phyloP scores from a whole-genome alignment of 2,329 filamentous ascomycete species.

The Trichoderma sp. region DNA sequence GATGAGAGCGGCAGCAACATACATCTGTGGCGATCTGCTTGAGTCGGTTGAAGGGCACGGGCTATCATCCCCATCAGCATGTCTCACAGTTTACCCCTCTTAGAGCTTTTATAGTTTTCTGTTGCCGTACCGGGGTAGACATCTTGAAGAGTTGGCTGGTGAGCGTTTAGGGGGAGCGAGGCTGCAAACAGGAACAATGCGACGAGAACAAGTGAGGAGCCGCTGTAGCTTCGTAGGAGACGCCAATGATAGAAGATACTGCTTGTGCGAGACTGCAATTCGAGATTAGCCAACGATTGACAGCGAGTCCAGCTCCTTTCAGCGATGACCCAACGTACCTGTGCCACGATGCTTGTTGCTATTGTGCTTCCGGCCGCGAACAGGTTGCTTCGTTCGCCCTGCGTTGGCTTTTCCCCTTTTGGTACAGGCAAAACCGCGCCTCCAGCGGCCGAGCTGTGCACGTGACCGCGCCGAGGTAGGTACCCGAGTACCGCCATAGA shows the following conservation, averaged over 20 bases:
- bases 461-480: constrained; percentile 30
- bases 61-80: constrained; percentile 51
- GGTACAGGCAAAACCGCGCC: constrained; percentile 26
- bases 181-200: background rate
- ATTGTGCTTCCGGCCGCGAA: constrained; percentile 22
- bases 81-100: background rate
- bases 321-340: constrained; percentile 33
- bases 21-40: constrained; percentile 86
- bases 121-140: constrained; percentile 42
- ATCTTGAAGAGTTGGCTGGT: constrained; percentile 35
- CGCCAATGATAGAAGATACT: background rate
- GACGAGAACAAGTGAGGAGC: background rate
- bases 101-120: background rate
- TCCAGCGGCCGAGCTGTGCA: constrained; percentile 30
- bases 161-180: constrained; percentile 9
- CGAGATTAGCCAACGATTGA: background rate
- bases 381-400: constrained; percentile 29
- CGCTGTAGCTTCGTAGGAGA: background rate
- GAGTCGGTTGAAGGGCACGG: constrained; percentile 73
- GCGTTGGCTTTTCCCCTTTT: constrained; percentile 34
- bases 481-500: too few species aligned
- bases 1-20: constrained; percentile 39
- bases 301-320: background rate
- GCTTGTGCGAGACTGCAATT: background rate
- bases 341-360: constrained; percentile 10